phyloP scores from a whole-genome alignment of 352 stramenopile species.

The Globisporangium recalcitrans region DNA sequence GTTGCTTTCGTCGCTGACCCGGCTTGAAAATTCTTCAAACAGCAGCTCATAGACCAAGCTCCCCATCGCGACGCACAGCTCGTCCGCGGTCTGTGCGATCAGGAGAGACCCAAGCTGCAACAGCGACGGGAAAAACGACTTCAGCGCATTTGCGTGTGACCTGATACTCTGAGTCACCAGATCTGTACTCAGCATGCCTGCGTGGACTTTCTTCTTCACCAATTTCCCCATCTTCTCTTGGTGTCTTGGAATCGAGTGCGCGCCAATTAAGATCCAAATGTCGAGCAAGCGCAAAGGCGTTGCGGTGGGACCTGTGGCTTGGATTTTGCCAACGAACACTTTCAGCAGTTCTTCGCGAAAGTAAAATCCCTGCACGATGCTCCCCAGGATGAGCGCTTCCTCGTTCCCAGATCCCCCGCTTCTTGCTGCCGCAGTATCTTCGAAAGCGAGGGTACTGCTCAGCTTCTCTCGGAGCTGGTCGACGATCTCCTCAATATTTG shows the following conservation, averaged over 20 bases:
- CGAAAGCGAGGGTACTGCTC: slow-evolving; percentile 34
- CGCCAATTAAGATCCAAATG: slow-evolving; percentile 40
- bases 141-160: slow-evolving; percentile 35
- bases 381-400: slow-evolving; percentile 41
- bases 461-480: slow-evolving; percentile 44
- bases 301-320: slow-evolving; percentile 3
- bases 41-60: slow-evolving; percentile 40
- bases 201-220: slow-evolving; percentile 36
- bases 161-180: slow-evolving; percentile 30
- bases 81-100: slow-evolving; percentile 20
- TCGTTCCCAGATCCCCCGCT: slow-evolving; percentile 22
- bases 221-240: slow-evolving; percentile 34
- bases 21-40: slow-evolving; percentile 41
- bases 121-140: slow-evolving; percentile 37
- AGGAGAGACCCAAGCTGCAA: slow-evolving; percentile 31
- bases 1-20: slow-evolving; percentile 10
- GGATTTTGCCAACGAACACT: slow-evolving; percentile 29
- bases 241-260: slow-evolving; percentile 37
- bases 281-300: slow-evolving; percentile 35
- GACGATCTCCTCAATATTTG: slow-evolving; percentile 33
- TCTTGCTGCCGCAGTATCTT: not conserved
- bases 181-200: slow-evolving; percentile 18
- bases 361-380: slow-evolving; percentile 48
- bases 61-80: slow-evolving; percentile 22
- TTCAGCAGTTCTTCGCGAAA: slow-evolving; percentile 49